Evolutionary conservation across 1,284 basidiomycete species (phyloP).

Genomic region (Coriolopsis trogii): DNA sequence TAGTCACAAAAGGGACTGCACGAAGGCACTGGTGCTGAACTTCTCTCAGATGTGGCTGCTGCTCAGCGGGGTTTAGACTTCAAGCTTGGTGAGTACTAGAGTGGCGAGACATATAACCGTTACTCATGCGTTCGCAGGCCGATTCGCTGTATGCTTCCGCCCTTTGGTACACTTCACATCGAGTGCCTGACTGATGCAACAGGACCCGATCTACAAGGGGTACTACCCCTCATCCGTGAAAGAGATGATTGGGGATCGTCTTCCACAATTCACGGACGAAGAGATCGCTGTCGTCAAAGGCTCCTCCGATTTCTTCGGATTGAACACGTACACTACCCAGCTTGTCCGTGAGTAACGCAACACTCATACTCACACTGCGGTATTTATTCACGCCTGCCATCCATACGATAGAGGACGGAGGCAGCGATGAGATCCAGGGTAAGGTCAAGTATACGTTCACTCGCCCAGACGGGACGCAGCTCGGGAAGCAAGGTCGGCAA

Average conservation of each 20-base stretch:
- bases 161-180: neutral
- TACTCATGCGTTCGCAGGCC: constrained; percentile 18
- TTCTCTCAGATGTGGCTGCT: constrained; percentile 42
- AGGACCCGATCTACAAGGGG: constrained; percentile 55
- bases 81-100: constrained; percentile 28
- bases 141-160: constrained; percentile 30
- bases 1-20: too few relatives aligned
- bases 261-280: constrained; percentile 51
- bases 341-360: constrained; percentile 40
- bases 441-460: constrained; percentile 43
- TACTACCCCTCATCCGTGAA: constrained; percentile 49
- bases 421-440: constrained; percentile 47
- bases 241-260: constrained; percentile 46
- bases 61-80: constrained; percentile 47
- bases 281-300: constrained; percentile 50
- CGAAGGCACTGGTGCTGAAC: too few relatives aligned
- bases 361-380: neutral
- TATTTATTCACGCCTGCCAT: neutral
- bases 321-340: constrained; percentile 56
- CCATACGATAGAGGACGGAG: constrained; percentile 39
- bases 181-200: constrained; percentile 25
- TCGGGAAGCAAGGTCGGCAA: constrained; percentile 63
- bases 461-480: constrained; percentile 49
- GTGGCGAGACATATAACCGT: too few relatives aligned
- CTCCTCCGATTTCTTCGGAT: constrained; percentile 51